Evolutionary conservation across 148 eudicot genomes (phyloP), one percentile per base, ranked within the genome.

Genomic region (Arctostaphylos glauca): DNA sequence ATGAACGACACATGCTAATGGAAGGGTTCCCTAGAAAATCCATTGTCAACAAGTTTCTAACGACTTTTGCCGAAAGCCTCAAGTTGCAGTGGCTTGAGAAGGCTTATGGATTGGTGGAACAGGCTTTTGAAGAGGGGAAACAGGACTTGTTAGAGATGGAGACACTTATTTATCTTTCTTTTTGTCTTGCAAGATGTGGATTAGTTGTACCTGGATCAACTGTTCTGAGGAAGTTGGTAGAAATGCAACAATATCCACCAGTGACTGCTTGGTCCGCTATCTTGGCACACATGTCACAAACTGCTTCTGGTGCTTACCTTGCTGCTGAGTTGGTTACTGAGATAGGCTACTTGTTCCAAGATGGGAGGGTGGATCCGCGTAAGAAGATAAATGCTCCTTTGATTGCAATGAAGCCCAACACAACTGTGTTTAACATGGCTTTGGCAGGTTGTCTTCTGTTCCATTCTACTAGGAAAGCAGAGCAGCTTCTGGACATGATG

Each of bases 281-380:
- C 80, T 83, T 96, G 81, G 97, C 93, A 25, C 86, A 92, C 83
- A 91, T 96, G 97, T 88, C 93, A 13, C 87, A 88, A 72, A 89
- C 89, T 25, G 82, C 91, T 70, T 81, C 91, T 67, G 99, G 99
- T 78, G 91, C 97, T 49, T 96, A 86, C 87, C 90, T 96, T 66
- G 92, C 97, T 66, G 97, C 94, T 49, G 97, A 96, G 85, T 84
- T 96, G 87, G 92, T 96, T 77, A 91, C 94, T 81, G 99, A 96
- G 87, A 94, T 94, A 25, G 98, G 99, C 64, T 92, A 86, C 86
- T 83, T 92, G 76, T 96, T 96, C 80, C 94, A 94, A 84, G 94
- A 96, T 83, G 95, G 95, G 72, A 89, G 98, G 85, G 91, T 96
- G 74, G 99, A 96, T 86, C 99, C 98, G 1, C 93, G 99, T n/a